A percentile compares a stretch with the other conserved stretches of the same genome.
Conservation (phyloP, 139 green algal genomes). For the Gonium pectorale region DNA sequence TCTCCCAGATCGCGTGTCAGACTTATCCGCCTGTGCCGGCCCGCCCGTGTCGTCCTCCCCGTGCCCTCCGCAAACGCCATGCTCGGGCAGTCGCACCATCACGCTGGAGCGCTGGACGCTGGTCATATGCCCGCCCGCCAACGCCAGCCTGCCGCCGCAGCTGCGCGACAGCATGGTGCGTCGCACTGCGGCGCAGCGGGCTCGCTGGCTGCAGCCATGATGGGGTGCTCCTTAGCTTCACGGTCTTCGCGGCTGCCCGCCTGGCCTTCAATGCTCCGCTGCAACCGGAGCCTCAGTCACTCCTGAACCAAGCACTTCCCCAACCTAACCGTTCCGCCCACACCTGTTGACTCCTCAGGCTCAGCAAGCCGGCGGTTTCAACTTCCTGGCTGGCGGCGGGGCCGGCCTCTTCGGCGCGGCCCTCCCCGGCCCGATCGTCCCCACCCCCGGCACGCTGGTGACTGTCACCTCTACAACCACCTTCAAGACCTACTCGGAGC, state of each 20-base stretch:
- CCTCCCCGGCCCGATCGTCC: not conserved
- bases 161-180: conserved; percentile 1
- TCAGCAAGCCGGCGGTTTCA: not conserved
- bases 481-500: not conserved
- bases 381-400: too few relatives aligned
- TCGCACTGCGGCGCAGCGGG: too few relatives aligned
- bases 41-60: too few relatives aligned
- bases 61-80: not conserved
- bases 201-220: too few relatives aligned
- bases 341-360: too few relatives aligned
- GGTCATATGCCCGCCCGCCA: not conserved
- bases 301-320: too few relatives aligned
- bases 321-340: too few relatives aligned
- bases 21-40: too few relatives aligned
- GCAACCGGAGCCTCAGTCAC: too few relatives aligned
- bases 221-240: not conserved
- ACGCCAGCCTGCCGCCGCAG: not conserved
- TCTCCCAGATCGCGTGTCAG: too few relatives aligned
- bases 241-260: not conserved
- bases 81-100: not conserved
- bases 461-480: not conserved
- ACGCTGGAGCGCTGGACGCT: not conserved
- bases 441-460: not conserved
- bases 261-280: too few relatives aligned
- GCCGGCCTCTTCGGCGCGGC: too few relatives aligned